These are phyloP conservation scores for Helianthus tuberosus DNA, from an alignment of 129 eudicot genomes.

Conservation along the genomic window DNA sequence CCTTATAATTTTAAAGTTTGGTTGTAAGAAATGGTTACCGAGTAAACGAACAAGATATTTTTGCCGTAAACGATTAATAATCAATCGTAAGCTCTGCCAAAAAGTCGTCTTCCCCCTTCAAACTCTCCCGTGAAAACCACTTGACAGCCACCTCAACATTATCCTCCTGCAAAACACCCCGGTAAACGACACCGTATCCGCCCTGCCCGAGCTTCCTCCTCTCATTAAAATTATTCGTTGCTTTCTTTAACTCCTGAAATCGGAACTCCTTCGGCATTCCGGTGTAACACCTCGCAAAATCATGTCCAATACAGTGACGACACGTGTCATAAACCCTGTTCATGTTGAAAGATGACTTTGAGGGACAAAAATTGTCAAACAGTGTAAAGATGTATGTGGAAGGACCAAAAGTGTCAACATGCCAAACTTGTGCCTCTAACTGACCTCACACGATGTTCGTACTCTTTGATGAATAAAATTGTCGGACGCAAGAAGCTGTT, in stretches of 20 bases:
- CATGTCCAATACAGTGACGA: too few relatives aligned
- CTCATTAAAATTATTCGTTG: slow-evolving; percentile 78
- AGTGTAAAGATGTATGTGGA: too few relatives aligned
- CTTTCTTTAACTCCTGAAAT: slow-evolving; percentile 70
- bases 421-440: too few relatives aligned
- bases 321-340: too few relatives aligned
- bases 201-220: slow-evolving; percentile 78
- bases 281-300: too few relatives aligned
- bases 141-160: slow-evolving; percentile 74
- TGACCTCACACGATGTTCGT: too few relatives aligned
- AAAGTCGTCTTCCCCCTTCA: slow-evolving; percentile 82
- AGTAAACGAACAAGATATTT: slow-evolving; percentile 77
- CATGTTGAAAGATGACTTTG: too few relatives aligned
- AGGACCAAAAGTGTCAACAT: too few relatives aligned
- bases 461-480: too few relatives aligned
- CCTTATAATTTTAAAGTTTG: too few relatives aligned
- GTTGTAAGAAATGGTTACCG: slow-evolving; percentile 40
- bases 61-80: slow-evolving; percentile 85
- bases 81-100: slow-evolving; percentile 89
- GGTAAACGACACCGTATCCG: slow-evolving; percentile 84
- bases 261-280: slow-evolving; percentile 68
- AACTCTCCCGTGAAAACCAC: slow-evolving; percentile 66
- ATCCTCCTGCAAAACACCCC: slow-evolving; percentile 56
- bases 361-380: too few relatives aligned
- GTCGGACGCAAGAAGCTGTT: too few relatives aligned